phyloP scores from a whole-genome alignment of 768 basidiomycete species.

The Leccinum fibrillosum region DNA sequence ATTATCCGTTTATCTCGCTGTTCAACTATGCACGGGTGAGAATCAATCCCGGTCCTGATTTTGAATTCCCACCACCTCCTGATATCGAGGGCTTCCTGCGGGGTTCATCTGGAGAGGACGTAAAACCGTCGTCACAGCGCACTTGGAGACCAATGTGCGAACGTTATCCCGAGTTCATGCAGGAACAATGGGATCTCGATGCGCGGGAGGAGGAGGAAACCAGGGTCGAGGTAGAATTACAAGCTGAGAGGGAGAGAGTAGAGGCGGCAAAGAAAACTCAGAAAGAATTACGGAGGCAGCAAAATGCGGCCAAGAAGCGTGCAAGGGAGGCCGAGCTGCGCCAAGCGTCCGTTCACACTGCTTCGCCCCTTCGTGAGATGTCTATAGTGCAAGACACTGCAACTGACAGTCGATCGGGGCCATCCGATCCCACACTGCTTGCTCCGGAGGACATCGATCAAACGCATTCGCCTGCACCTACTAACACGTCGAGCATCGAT shows the following conservation, averaged over 20 bases:
- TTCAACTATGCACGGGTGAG: conserved; percentile 85
- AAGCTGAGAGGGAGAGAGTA: conserved; percentile 44
- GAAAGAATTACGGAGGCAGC: conserved; percentile 47
- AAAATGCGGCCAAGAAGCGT: conserved; percentile 50
- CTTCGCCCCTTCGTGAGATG: conserved; percentile 27
- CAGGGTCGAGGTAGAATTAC: conserved; percentile 39
- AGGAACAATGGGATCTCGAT: conserved; percentile 78
- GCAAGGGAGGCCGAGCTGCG: conserved; percentile 37
- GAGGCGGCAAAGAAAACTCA: conserved; percentile 36
- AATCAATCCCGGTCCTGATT: conserved; percentile 88
- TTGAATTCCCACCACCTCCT: conserved; percentile 73
- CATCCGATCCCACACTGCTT: conserved; percentile 21
- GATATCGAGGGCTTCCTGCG: conserved; percentile 68
- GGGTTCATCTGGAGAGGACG: conserved; percentile 31
- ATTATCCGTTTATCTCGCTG: conserved; percentile 92
- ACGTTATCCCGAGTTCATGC: conserved; percentile 81
- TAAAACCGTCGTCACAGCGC: conserved; percentile 28
- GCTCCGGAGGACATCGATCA: conserved; percentile 32
- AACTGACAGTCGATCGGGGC: conserved; percentile 28
- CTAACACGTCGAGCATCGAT: conserved; percentile 49
- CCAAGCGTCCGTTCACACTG: conserved; percentile 21
- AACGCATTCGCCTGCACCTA: conserved; percentile 49
- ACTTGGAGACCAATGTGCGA: conserved; percentile 82
- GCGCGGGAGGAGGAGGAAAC: conserved; percentile 73
- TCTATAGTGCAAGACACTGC: conserved; percentile 29